These are phyloP conservation scores for Pseudonitzschia pungens DNA, from an alignment of 108 stramenopile species.

Conservation along the genomic window DNA sequence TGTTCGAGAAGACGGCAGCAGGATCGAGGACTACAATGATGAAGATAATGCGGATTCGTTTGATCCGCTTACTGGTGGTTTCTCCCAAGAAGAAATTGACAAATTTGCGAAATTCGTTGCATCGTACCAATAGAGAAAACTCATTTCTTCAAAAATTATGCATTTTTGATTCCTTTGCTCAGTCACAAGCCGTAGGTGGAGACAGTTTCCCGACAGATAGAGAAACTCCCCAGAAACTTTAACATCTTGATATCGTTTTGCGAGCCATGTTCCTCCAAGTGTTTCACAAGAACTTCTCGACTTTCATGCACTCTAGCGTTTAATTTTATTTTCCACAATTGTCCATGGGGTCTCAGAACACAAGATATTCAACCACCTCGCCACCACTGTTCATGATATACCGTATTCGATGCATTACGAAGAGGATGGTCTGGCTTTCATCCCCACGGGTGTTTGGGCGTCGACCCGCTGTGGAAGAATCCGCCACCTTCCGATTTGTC, in stretches of 20 bases:
- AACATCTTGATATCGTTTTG: not conserved
- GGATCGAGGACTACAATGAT: not conserved
- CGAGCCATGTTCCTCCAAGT: not conserved
- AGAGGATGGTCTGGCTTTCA: not conserved
- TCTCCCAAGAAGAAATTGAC: constrained; percentile 4
- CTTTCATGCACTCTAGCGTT: not conserved
- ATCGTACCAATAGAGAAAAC: not conserved
- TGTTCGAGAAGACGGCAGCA: constrained; percentile 22
- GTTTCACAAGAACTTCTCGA: constrained; percentile 1
- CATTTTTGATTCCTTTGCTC: not conserved
- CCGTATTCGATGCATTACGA: not conserved
- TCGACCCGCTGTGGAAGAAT: not conserved
- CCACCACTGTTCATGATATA: not conserved
- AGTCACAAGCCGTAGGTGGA: not conserved
- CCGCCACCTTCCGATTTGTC: not conserved
- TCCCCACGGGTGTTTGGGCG: not conserved
- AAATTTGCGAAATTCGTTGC: not conserved
- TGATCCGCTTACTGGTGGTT: not conserved
- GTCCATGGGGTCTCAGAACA: not conserved
- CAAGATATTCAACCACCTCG: not conserved
- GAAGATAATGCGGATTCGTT: not conserved
- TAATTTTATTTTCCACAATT: not conserved
- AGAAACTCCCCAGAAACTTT: too few relatives aligned
- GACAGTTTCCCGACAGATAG: not conserved
- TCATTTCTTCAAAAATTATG: not conserved